Evolutionary conservation across 768 basidiomycete genomes (phyloP), one percentile per base, ranked within the genome.

Genomic region (Tremella yokohamensis): DNA sequence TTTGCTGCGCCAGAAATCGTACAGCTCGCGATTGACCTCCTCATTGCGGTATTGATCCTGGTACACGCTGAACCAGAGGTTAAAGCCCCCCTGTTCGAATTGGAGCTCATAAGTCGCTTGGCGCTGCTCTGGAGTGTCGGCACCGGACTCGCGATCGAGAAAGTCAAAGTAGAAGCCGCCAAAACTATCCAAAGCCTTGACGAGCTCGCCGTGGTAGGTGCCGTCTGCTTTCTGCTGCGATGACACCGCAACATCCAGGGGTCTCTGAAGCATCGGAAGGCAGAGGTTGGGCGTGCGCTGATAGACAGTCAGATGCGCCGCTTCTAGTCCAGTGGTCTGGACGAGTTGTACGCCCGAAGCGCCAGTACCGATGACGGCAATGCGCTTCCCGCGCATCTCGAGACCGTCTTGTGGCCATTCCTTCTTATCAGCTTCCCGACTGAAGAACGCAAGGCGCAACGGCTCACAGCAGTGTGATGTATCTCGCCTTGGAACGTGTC

Each of bases 91-190:
- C 15, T 45, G 6, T 16, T 45, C 7, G n/a, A 45, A 18, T 16
- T 6, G 22, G n/a, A 4, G 22, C 22, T 45, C n/a, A 16, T 18
- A 45, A 4, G 15, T 4, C 22, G 4, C 42, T 45, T 45, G n/a
- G n/a, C 42, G n/a, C 22, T 45, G n/a, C 22, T 45, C 42, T 4
- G 22, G 22, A 6, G 42, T 18, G 8, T 6, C 42, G 42, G 42
- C 8, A 15, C 6, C 8, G n/a, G 22, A 22, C 6, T 6, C 6
- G n/a, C 22, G 42, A 16, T n/a, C n/a, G 4, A 6, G 42, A 15
- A 45, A 45, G 22, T 45, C 42, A 16, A 18, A 45, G n/a, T n/a
- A 22, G 15, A 45, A 45, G n/a, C 42, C 42, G 22, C n/a, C 42
- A 22, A 45, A 45, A 8, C 6, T 6, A 22, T n/a, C 22, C n/a